phyloP scores from a whole-genome alignment of 2,329 filamentous ascomycete species.

The Didymella sp. region DNA sequence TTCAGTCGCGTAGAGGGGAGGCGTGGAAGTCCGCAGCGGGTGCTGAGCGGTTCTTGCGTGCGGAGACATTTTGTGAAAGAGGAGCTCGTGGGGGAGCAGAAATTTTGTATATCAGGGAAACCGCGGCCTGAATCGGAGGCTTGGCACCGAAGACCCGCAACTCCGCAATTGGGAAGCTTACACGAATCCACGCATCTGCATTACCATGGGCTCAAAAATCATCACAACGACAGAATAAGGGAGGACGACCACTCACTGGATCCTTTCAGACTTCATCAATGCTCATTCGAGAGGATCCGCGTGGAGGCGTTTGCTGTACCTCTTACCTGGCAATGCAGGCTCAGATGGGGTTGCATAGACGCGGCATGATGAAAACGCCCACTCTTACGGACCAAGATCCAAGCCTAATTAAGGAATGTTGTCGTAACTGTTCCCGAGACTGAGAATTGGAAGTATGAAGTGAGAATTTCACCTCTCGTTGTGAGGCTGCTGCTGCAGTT shows the following conservation, averaged over 20 bases:
- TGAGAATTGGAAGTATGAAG: no score
- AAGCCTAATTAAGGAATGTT: no score
- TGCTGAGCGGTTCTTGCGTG: conserved; percentile 25
- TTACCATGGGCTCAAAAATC: background rate
- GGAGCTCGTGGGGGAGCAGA: conserved; percentile 29
- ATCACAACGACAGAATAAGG: background rate
- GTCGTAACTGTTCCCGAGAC: no score
- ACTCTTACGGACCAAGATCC: no score
- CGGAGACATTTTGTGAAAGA: conserved; percentile 40
- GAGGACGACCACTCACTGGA: no score
- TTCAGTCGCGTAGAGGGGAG: conserved; percentile 1
- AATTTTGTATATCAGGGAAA: conserved; percentile 16
- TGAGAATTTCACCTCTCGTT: background rate
- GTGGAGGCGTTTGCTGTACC: background rate
- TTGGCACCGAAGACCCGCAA: conserved; percentile 7
- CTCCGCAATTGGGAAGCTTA: conserved; percentile 14
- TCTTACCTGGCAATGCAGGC: background rate
- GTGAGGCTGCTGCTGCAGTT: background rate
- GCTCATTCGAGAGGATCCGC: no score
- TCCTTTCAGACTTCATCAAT: no score
- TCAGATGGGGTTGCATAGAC: no score
- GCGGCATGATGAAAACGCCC: no score
- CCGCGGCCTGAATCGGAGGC: conserved; percentile 14
- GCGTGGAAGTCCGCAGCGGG: conserved; percentile 19
- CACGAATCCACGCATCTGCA: conserved; percentile 1